These are phyloP conservation scores for Leccinum boreale DNA, from an alignment of 768 basidiomycete species.

Conservation along the genomic window DNA sequence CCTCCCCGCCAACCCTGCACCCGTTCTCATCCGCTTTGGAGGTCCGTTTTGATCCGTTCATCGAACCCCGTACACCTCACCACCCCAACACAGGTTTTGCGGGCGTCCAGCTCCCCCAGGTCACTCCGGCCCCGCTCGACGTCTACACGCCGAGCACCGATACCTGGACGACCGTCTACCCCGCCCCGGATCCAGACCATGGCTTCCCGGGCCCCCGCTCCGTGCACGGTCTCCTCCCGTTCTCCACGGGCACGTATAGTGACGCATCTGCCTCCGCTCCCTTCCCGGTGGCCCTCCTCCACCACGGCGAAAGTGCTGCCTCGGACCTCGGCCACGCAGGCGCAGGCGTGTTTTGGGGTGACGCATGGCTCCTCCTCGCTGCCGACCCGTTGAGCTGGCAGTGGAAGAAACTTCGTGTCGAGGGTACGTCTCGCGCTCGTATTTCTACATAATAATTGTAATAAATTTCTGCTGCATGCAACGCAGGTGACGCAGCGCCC, in stretches of 20 bases:
- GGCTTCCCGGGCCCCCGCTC: constrained; percentile 33
- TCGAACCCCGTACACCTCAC: not conserved
- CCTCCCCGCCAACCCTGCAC: constrained; percentile 8
- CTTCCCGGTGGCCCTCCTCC: constrained; percentile 28
- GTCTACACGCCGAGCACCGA: constrained; percentile 29
- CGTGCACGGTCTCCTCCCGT: constrained; percentile 34
- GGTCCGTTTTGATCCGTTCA: constrained; percentile 9
- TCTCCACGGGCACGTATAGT: not conserved
- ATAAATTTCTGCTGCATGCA: not conserved
- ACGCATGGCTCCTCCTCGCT: constrained; percentile 36
- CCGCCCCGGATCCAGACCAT: constrained; percentile 24
- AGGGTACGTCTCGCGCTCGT: not conserved
- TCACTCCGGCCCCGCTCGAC: constrained; percentile 28
- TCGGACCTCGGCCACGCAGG: constrained; percentile 37
- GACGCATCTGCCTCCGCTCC: not conserved
- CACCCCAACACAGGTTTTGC: constrained; percentile 28
- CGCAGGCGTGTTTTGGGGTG: constrained; percentile 39
- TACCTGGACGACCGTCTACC: constrained; percentile 23
- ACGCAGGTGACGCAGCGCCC: constrained; percentile 11
- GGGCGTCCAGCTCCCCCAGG: constrained; percentile 34
- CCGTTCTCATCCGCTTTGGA: constrained; percentile 38
- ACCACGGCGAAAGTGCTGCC: constrained; percentile 36
- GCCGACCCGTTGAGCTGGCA: constrained; percentile 1
- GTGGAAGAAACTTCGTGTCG: constrained; percentile 26
- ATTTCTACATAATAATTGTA: not conserved